phyloP scores from a whole-genome alignment of 2,329 filamentous ascomycete species.

The Fusarium robinianum region DNA sequence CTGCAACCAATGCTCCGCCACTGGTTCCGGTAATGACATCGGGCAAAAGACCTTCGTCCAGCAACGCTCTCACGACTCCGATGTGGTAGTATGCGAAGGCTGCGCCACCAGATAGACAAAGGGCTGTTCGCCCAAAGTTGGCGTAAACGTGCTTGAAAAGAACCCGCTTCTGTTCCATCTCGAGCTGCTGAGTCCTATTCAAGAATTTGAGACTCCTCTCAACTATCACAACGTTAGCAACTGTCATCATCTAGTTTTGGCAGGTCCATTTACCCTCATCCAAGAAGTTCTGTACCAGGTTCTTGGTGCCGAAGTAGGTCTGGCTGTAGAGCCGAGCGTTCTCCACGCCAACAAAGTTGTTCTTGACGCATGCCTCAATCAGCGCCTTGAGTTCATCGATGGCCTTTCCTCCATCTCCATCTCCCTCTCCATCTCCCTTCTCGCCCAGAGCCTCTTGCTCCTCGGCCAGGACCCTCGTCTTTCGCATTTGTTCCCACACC shows the following conservation, averaged over 20 bases:
- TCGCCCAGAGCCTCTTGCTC: slow-evolving; percentile 49
- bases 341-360: slow-evolving; percentile 95
- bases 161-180: slow-evolving; percentile 72
- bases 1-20: slow-evolving; percentile 88
- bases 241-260: neutral
- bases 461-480: slow-evolving; percentile 64
- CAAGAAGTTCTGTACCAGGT: slow-evolving; percentile 85
- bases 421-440: too few species aligned
- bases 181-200: slow-evolving; percentile 67
- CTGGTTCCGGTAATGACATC: slow-evolving; percentile 97
- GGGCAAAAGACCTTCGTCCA: slow-evolving; percentile 84
- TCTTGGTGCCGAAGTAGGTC: slow-evolving; percentile 97
- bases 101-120: slow-evolving; percentile 91
- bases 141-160: slow-evolving; percentile 88
- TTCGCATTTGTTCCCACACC: slow-evolving; percentile 76
- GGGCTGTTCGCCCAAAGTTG: slow-evolving; percentile 89
- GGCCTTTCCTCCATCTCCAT: slow-evolving; percentile 54
- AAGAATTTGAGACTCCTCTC: slow-evolving; percentile 64
- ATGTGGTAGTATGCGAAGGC: slow-evolving; percentile 98
- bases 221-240: neutral
- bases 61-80: slow-evolving; percentile 84
- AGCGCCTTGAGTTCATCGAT: slow-evolving; percentile 77
- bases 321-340: slow-evolving; percentile 95
- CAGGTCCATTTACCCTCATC: slow-evolving; percentile 67
- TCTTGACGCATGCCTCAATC: slow-evolving; percentile 91